These are phyloP conservation scores for Grigorovia transvaalensis DNA, from an alignment of 805 yeast species.

Conservation along the genomic window DNA sequence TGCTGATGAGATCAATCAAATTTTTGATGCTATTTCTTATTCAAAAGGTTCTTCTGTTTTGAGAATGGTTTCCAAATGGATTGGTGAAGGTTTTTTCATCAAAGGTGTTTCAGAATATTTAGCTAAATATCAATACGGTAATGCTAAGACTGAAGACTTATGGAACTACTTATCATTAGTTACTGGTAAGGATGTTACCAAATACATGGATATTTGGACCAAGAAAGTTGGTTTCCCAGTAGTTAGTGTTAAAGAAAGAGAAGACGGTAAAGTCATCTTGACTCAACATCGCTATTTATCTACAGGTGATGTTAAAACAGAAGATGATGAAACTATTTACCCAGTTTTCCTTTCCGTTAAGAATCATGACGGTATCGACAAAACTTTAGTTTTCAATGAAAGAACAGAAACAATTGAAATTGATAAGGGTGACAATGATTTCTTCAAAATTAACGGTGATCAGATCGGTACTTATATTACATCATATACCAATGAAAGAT, in stretches of 20 bases:
- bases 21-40: slow-evolving; percentile 74
- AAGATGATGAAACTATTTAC: slow-evolving; percentile 57
- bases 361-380: slow-evolving; percentile 51
- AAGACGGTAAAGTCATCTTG: slow-evolving; percentile 39
- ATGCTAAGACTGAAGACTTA: slow-evolving; percentile 64
- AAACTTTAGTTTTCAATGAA: slow-evolving; percentile 42
- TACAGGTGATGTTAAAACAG: slow-evolving; percentile 66
- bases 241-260: slow-evolving; percentile 38
- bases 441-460: slow-evolving; percentile 62
- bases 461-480: slow-evolving; percentile 70
- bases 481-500: slow-evolving; percentile 54
- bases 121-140: slow-evolving; percentile 49
- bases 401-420: slow-evolving; percentile 39
- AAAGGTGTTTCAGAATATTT: slow-evolving; percentile 66
- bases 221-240: slow-evolving; percentile 65
- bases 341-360: slow-evolving; percentile 57
- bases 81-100: slow-evolving; percentile 60
- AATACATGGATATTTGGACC: slow-evolving; percentile 64
- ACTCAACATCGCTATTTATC: slow-evolving; percentile 65
- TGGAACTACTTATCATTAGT: slow-evolving; percentile 59
- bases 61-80: slow-evolving; percentile 60
- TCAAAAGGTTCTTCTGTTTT: slow-evolving; percentile 72
- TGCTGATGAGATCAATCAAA: slow-evolving; percentile 72
- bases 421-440: slow-evolving; percentile 28
- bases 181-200: slow-evolving; percentile 48